Evolutionary conservation across 345 rosid species (phyloP).

Genomic region (Aethionema arabicum): DNA sequence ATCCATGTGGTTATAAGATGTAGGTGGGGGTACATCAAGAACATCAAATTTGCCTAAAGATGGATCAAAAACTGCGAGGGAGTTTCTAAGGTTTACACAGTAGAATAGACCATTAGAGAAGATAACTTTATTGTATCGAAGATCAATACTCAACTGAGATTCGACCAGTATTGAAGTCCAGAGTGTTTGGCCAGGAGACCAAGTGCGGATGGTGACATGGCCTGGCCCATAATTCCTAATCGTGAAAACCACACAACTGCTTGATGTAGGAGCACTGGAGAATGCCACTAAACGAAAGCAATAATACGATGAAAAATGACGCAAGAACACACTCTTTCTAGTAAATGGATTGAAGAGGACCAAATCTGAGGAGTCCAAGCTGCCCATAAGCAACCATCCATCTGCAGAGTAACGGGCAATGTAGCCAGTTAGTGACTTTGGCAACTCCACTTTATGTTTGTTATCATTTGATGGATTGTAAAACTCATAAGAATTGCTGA

Average conservation of each 20-base stretch:
- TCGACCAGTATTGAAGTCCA: conserved; percentile 37
- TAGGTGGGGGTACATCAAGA: background rate
- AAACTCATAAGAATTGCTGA: conserved; percentile 47
- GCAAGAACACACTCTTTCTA: conserved; percentile 42
- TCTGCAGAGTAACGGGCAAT: conserved; percentile 57
- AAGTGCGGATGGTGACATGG: conserved; percentile 52
- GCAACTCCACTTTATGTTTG: conserved; percentile 49
- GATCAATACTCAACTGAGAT: background rate
- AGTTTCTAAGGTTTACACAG: background rate
- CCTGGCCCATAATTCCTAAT: conserved; percentile 44
- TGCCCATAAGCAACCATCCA: conserved; percentile 57
- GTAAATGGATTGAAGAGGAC: conserved; percentile 34
- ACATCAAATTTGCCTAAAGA: background rate
- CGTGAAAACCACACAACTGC: conserved; percentile 38
- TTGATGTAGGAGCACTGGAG: conserved; percentile 45
- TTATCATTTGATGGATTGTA: conserved; percentile 52
- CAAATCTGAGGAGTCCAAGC: conserved; percentile 39
- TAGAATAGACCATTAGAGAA: background rate
- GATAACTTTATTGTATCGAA: background rate
- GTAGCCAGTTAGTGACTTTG: conserved; percentile 48
- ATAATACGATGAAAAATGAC: background rate
- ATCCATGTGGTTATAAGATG: background rate
- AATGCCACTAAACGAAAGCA: conserved; percentile 50
- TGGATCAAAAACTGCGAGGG: background rate
- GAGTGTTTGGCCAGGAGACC: conserved; percentile 41